Percentiles rank a stretch among this genome's conserved stretches.
Conservation (phyloP, 768 basidiomycete species). For the Lentinula guzmanii region DNA sequence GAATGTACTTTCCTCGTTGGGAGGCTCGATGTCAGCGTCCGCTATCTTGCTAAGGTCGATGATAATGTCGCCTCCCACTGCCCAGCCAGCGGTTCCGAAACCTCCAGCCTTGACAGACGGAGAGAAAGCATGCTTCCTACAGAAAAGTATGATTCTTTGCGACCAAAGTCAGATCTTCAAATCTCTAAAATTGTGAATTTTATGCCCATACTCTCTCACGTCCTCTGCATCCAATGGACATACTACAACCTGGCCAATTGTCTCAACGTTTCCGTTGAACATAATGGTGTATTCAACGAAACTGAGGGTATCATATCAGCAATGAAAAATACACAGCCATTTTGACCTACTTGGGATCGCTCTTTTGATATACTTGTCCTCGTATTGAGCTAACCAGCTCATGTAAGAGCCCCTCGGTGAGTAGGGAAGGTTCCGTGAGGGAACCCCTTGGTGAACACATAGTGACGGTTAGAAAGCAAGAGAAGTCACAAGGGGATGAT, state of each 20-base stretch:
- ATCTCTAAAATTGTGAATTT: not conserved
- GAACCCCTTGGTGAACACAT: not conserved
- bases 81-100: constrained; percentile 88
- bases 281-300: constrained; percentile 46
- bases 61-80: constrained; percentile 81
- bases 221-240: constrained; percentile 77
- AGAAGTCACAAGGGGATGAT: not conserved
- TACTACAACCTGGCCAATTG: constrained; percentile 54
- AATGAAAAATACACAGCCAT: not conserved
- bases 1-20: constrained; percentile 45
- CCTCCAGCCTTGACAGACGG: constrained; percentile 87
- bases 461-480: not conserved
- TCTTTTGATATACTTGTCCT: constrained; percentile 21
- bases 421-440: not conserved
- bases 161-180: constrained; percentile 2
- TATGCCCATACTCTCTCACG: constrained; percentile 60
- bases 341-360: constrained; percentile 17
- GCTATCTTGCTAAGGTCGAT: constrained; percentile 70
- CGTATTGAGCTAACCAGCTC: constrained; percentile 19
- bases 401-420: not conserved
- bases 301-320: constrained; percentile 17
- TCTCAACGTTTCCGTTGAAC: constrained; percentile 75
- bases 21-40: constrained; percentile 63
- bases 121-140: constrained; percentile 59
- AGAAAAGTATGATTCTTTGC: constrained; percentile 64